Percentiles rank a stretch among this genome's conserved stretches.
Conservation (phyloP, 2,329 filamentous ascomycete species). For the Ophiostoma piceae region DNA sequence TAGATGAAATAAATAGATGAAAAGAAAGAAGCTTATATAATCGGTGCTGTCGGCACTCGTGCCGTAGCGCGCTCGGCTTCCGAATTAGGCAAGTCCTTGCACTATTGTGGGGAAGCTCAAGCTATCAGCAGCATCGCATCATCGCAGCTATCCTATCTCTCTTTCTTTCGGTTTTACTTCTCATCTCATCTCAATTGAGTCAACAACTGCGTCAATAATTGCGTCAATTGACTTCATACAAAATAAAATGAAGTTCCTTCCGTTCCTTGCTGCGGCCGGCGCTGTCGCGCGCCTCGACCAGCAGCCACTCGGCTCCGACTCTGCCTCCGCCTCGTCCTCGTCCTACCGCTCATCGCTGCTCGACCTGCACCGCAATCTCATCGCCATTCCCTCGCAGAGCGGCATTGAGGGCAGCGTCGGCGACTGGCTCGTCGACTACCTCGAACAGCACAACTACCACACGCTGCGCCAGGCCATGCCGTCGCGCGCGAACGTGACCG, state of each 20-base stretch:
- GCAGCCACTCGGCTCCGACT: constrained; percentile 1
- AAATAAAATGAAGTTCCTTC: constrained; percentile 9
- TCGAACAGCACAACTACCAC: constrained; percentile 46
- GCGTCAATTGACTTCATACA: not conserved
- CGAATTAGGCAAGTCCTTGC: constrained; percentile 7
- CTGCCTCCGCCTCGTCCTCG: not conserved
- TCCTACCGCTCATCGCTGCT: constrained; percentile 53
- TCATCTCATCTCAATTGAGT: not conserved
- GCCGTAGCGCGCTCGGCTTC: not conserved
- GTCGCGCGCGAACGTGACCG: constrained; percentile 29
- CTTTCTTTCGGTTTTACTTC: not conserved
- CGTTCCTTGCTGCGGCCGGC: constrained; percentile 1
- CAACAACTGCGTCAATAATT: no score
- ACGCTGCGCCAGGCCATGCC: constrained; percentile 42
- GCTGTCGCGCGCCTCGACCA: not conserved
- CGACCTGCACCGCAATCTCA: constrained; percentile 67
- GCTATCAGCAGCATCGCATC: not conserved
- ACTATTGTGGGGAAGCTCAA: not conserved
- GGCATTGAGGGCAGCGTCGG: constrained; percentile 65
- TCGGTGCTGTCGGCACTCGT: not conserved
- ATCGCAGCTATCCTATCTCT: not conserved
- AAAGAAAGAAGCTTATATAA: not conserved
- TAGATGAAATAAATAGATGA: not conserved
- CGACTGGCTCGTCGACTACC: constrained; percentile 61
- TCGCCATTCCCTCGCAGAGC: constrained; percentile 66